phyloP scores from a whole-genome alignment of 345 rosid genomes.

The Reutealis trisperma region DNA sequence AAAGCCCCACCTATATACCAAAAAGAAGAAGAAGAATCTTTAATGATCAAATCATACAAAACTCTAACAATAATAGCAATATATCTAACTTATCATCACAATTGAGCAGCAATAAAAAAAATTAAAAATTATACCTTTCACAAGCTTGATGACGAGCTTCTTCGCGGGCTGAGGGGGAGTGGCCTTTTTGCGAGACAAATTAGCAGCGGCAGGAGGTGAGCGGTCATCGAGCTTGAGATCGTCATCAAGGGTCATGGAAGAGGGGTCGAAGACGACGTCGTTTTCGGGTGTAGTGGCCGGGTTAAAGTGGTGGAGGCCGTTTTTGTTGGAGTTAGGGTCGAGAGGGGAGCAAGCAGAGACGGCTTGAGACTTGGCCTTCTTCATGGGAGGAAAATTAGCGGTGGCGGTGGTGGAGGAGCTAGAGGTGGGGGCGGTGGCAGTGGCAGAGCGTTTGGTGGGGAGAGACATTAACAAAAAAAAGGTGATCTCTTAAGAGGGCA shows the following conservation, averaged over 20 bases:
- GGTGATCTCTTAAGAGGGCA: conserved; percentile 36
- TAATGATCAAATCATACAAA: conserved; percentile 11
- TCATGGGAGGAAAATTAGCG: conserved; percentile 42
- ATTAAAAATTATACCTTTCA: conserved; percentile 52
- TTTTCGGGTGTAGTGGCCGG: conserved; percentile 25
- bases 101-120: not conserved
- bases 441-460: conserved; percentile 76
- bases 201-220: conserved; percentile 46
- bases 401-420: conserved; percentile 25
- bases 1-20: not conserved
- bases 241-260: conserved; percentile 56
- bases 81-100: not conserved
- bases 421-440: conserved; percentile 30
- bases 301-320: conserved; percentile 54
- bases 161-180: conserved; percentile 83
- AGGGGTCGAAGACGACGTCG: conserved; percentile 57
- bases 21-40: conserved; percentile 2
- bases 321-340: conserved; percentile 43
- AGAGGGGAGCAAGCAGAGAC: conserved; percentile 47
- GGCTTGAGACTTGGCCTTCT: conserved; percentile 74
- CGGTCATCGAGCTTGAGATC: conserved; percentile 51
- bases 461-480: conserved; percentile 63
- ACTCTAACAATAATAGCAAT: not conserved
- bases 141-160: conserved; percentile 82
- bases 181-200: conserved; percentile 85